Base-by-base conservation (phyloP, 2,329 filamentous ascomycete genomes). In the Apiospora rasikravindrae region DNA sequence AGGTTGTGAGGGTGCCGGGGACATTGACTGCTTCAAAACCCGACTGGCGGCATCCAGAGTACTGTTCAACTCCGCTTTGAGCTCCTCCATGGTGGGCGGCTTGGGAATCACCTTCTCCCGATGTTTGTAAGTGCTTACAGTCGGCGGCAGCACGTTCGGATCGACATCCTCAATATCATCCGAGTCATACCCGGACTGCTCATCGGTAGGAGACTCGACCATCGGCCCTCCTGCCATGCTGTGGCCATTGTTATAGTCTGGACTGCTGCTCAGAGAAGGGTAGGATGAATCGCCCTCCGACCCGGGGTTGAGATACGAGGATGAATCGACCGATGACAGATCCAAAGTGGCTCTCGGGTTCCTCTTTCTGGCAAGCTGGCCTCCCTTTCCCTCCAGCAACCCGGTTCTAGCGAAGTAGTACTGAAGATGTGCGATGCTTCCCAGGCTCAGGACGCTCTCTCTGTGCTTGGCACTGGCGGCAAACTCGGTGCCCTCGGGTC, bases 341-440 rank as follows among this genome's bases (percentile, higher is more conserved):
- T 92, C 90, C 61, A 92, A 81, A 0, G 88, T 89, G 22, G 85
- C 86, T 22, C 84, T 89, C 74, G 86, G 86, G 76, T 91, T 88
- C 78, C 89, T 91, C 80, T 92, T 93, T 78, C 93, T 93, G 29
- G 93, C 92, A 73, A 97, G 85, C 81, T 97, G 93, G 70, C 91
- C 96, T 47, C 95, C 96, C 81, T 98, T 98, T 71, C 96, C 95
- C 79, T 99, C 96, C 69, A 99, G 85, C 75, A 99, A 84, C 7
- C 96, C 96, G 0, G 96, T 99, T 73, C 96, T 89, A 47, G 96
- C 96, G 84, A 99, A 99, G 84, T 98, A 99, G 84, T 98, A 98
- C 83, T 99, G 96, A 79, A 99, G 86, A 84, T 99, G 96, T 71
- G 95, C 94, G 78, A 99, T 99, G 82, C 95, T 98, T 71, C 96